Conservation (phyloP, 2,329 filamentous ascomycete species). For the Apiospora koreana region DNA sequence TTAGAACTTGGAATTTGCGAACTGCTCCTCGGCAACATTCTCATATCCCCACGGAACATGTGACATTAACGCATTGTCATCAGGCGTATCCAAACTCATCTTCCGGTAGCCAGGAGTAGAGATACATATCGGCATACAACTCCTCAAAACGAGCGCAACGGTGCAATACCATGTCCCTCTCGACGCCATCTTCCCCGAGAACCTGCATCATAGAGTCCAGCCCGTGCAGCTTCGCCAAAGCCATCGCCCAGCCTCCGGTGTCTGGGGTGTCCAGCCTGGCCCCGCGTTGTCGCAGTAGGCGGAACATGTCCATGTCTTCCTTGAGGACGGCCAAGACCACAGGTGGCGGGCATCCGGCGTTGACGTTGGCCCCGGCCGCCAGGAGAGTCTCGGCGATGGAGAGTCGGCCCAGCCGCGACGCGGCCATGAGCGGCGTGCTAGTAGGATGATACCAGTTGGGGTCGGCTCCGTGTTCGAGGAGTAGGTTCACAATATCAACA, state of each 20-base stretch:
- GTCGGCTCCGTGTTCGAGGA: slow-evolving; percentile 15
- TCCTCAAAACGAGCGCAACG: neutral
- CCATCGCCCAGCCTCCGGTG: slow-evolving; percentile 20
- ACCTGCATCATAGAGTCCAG: neutral
- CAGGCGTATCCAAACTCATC: too few species aligned
- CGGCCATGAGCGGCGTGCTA: neutral
- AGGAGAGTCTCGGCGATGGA: neutral
- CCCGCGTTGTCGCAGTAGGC: slow-evolving; percentile 16
- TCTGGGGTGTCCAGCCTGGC: slow-evolving; percentile 21
- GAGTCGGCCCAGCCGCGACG: neutral
- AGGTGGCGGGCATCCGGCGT: slow-evolving; percentile 9
- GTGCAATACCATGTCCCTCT: neutral
- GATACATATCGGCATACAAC: neutral
- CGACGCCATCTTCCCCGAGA: neutral
- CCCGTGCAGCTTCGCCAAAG: slow-evolving; percentile 13
- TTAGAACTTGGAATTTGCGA: too few species aligned
- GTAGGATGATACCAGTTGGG: neutral
- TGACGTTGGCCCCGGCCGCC: slow-evolving; percentile 14
- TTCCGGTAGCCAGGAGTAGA: neutral
- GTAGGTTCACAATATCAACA: slow-evolving; percentile 5
- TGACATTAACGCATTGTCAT: too few species aligned
- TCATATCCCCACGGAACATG: too few species aligned
- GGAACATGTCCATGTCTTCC: slow-evolving; percentile 19
- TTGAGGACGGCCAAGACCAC: slow-evolving; percentile 16
- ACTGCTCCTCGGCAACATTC: too few species aligned